Base-by-base conservation (phyloP, 1,139 yeast genomes). In the Debaryomycetaceae sp. region DNA sequence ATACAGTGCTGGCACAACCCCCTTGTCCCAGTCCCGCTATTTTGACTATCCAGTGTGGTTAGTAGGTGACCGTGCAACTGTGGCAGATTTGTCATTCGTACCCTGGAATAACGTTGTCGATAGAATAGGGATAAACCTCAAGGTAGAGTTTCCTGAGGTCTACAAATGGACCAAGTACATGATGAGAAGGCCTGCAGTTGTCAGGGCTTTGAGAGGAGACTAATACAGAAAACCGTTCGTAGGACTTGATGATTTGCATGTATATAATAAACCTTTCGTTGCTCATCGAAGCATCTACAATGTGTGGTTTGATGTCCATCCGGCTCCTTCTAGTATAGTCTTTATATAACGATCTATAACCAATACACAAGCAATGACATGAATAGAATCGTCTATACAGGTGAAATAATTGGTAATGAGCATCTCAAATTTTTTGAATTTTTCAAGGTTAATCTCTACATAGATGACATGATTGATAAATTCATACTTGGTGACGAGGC, bases 81-180 rank as follows among this genome's bases (percentile, higher is more conserved):
- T 90, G 42, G 97, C 97, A 5, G 98, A 91, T 64, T 74, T 91
- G 58, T 81, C 93, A 24, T 91, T 90, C 69, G 96, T 90, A 31
- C 96, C 98, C 9, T 91, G 98, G 98, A 91, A 91, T 65, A 91
- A 90, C 59, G 97, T 91, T 22, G 96, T 90, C 41, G 96, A 88
- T 63, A 75, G 96, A 56, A 87, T 91, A 47, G 97, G 97, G 11
- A 88, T 91, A 53, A 88, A 87, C 59, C 78, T 91, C 57, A 85
- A 86, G 62, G 79, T 80, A 24, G 97, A 91, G 63, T 89, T 88
- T 63, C 97, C 97, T 2, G 98, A 91, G 67, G 97, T 90, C 43
- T 90, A 87, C 72, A 89, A 89, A 64, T 91, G 97, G 97, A 91
- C 97, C 11, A 85, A 85, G 62, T 83, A 83, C 56, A 87, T 87